Evolutionary conservation across 805 yeast genomes (phyloP), one percentile per base, ranked within the genome.

Genomic region (Barnettozyma botsteinii): DNA sequence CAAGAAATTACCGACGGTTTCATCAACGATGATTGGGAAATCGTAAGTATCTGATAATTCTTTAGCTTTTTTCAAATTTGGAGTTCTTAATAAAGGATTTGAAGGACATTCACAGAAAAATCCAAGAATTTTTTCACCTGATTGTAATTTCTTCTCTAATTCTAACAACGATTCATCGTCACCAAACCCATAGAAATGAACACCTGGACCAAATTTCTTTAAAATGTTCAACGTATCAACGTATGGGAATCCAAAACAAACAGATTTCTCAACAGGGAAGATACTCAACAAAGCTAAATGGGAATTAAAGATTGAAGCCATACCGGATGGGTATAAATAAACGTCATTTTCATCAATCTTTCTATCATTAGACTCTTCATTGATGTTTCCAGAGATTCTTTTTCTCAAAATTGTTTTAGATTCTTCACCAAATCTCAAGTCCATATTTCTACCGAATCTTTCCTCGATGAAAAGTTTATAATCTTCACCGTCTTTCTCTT

Each of bases 171-270:
- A 73, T 19, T 67, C 70, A 42, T 78, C 81, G 53, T 86, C 95
- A 17, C 96, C 96, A 49, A 76, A 66, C 4, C 96, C 96, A 48
- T 80, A 78, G 59, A 88, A 91, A 50, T 79, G 79, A 29, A 83
- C 85, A 27, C 97, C 97, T 4, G 89, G 85, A 13, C 98, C 97
- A 71, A 88, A 93, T 60, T 89, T 91, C 54, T 74, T 73, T 52
- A 93, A 69, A 43, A 93, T 79, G 51, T 85, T 86, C 41, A 87
- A 69, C 0, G 98, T 89, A 59, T 93, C 98, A 22, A 86, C 93
- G 60, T 91, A 93, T 7, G 98, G 96, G 64, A 89, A 88, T 1
- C 99, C 99, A 62, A 85, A 91, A 63, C 96, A 87, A 2, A 88
- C 95, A 2, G 95, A 79, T 58, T 85, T 86, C 41, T 65, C 47